Evolutionary conservation across 2,329 filamentous ascomycete species (phyloP), one percentile per base, ranked within the genome.

Genomic region (Colletotrichum truncatum): DNA sequence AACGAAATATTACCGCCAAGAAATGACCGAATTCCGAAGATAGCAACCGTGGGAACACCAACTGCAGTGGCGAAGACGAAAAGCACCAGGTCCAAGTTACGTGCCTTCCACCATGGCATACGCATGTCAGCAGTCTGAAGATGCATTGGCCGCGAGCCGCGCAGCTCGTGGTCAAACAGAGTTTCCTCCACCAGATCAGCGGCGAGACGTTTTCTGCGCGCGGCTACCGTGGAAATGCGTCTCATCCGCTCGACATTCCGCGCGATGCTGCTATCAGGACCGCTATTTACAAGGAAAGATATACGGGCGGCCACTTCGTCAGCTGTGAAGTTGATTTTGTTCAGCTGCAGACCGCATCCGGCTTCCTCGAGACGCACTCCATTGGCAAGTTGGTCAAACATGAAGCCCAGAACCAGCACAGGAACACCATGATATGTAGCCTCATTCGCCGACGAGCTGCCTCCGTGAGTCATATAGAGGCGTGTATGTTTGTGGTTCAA

Each of bases 171-270:
- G 49, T 82, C 80, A 23, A 74, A 73, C 66, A 82, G 70, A 11
- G 81, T 66, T 67, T 82, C 80, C 55, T 82, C 80, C 5, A 82
- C 70, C 4, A 82, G 71, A 51, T 81, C 77, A 0, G 77, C 78
- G 0, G 75, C 79, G 7, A 74, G 68, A 4, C 80, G 45, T 67
- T 81, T 82, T 6, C 75, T 71, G 4, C 74, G 72, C 0, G 76
- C 69, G 30, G 78, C 75, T 1, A 80, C 67, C n/a, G 67, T 70
- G 4, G 80, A 77, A 25, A 83, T 80, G n/a, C 73, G 74, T 63
- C 73, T 69, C 72, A 82, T 71, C 0, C 80, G 75, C 12, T 68
- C 66, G 3, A 76, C 72, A 45, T 82, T 78, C n/a, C 67, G 71
- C 3, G 64, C 55, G 39, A 77, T 73, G 4, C 43, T 46, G 1